Conservation (phyloP, 306 rosid species). For the Medicago lupulina region DNA sequence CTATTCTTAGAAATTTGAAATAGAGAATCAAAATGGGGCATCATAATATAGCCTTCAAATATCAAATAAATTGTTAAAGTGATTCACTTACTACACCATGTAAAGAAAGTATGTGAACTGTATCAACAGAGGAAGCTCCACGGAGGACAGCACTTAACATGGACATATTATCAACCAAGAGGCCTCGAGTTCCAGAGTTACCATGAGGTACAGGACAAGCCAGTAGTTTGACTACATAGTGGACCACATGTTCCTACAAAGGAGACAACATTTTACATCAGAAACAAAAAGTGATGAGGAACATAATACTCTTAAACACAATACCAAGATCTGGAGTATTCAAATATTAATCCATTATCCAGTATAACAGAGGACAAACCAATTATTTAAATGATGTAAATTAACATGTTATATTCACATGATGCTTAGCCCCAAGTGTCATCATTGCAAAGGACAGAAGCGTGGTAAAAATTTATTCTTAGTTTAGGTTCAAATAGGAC, state of each 20-base stretch:
- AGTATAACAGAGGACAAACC: slow-evolving; percentile 24
- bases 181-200: slow-evolving; percentile 59
- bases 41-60: slow-evolving; percentile 22
- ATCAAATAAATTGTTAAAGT: slow-evolving; percentile 20
- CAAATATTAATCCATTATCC: slow-evolving; percentile 31
- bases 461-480: slow-evolving; percentile 7
- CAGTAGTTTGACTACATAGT: slow-evolving; percentile 69
- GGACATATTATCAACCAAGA: slow-evolving; percentile 62
- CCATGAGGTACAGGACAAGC: slow-evolving; percentile 58
- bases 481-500: slow-evolving; percentile 31
- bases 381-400: slow-evolving; percentile 9
- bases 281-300: slow-evolving; percentile 31
- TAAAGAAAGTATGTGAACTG: slow-evolving; percentile 75
- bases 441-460: slow-evolving; percentile 23
- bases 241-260: slow-evolving; percentile 81
- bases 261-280: slow-evolving; percentile 33
- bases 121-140: slow-evolving; percentile 64
- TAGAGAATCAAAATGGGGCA: slow-evolving; percentile 27
- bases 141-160: slow-evolving; percentile 69
- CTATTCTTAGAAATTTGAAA: slow-evolving; percentile 1
- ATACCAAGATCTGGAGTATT: slow-evolving; percentile 29
- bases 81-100: slow-evolving; percentile 72
- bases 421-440: slow-evolving; percentile 1
- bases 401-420: slow-evolving; percentile 28
- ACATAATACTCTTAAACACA: slow-evolving; percentile 27